These are phyloP conservation scores for Termitomyces sp. DNA, from an alignment of 1,284 basidiomycete species.

Conservation along the genomic window DNA sequence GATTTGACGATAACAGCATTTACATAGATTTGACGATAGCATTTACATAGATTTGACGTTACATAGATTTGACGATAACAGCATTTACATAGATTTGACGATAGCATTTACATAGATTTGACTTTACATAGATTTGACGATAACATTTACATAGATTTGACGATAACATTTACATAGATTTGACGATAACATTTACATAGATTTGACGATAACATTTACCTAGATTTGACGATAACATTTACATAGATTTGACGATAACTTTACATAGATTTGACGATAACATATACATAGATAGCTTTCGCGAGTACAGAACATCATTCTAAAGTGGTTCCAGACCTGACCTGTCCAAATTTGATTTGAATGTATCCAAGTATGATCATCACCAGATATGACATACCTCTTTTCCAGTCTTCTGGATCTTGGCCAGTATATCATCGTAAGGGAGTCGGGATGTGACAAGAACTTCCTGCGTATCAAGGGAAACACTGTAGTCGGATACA, in stretches of 20 bases:
- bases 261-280: not conserved
- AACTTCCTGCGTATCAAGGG: slow-evolving; percentile 68
- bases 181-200: too few relatives aligned
- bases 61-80: too few relatives aligned
- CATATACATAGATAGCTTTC: not conserved
- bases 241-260: too few relatives aligned
- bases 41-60: not conserved
- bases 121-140: too few relatives aligned
- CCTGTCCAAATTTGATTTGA: slow-evolving; percentile 28
- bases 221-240: too few relatives aligned
- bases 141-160: too few relatives aligned
- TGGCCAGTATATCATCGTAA: slow-evolving; percentile 66
- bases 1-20: not conserved
- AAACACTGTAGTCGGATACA: slow-evolving; percentile 54
- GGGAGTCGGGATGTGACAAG: slow-evolving; percentile 56
- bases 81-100: too few relatives aligned
- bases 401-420: slow-evolving; percentile 87
- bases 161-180: too few relatives aligned
- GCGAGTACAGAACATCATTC: slow-evolving; percentile 18
- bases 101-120: too few relatives aligned
- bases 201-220: too few relatives aligned
- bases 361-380: not conserved
- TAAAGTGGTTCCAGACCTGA: slow-evolving; percentile 51
- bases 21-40: not conserved
- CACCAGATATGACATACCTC: slow-evolving; percentile 28